Evolutionary conservation across 2,329 filamentous ascomycete genomes (phyloP).

Genomic region (Fusarium mexicanum): DNA sequence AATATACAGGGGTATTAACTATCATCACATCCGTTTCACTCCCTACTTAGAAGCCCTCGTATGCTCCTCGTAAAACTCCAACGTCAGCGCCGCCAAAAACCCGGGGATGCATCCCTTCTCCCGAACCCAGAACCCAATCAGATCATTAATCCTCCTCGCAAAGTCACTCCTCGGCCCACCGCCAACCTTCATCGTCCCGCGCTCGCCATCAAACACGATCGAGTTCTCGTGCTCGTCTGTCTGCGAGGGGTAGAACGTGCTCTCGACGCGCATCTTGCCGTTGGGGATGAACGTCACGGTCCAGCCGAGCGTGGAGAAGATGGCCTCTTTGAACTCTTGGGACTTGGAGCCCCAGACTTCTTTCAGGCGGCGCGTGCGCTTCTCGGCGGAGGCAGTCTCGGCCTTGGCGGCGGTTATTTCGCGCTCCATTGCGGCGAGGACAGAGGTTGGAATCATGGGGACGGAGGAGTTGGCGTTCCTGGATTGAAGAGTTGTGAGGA

Average conservation of each 20-base stretch:
- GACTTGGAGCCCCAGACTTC: slow-evolving; percentile 94
- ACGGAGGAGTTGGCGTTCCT: slow-evolving; percentile 54
- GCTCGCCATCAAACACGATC: slow-evolving; percentile 89
- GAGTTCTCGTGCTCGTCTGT: slow-evolving; percentile 77
- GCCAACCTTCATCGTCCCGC: slow-evolving; percentile 97
- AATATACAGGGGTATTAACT: slow-evolving; percentile 40
- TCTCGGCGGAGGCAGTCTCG: slow-evolving; percentile 78
- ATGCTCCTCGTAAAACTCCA: slow-evolving; percentile 89
- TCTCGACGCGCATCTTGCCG: slow-evolving; percentile 91
- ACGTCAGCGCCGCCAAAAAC: slow-evolving; percentile 87
- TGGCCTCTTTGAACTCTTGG: slow-evolving; percentile 93
- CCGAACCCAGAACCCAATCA: slow-evolving; percentile 96
- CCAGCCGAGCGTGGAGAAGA: slow-evolving; percentile 92
- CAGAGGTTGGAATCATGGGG: slow-evolving; percentile 78
- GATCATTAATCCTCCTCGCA: slow-evolving; percentile 82
- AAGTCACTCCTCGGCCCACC: slow-evolving; percentile 90
- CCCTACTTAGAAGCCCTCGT: slow-evolving; percentile 35
- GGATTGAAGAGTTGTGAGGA: slow-evolving; percentile 75
- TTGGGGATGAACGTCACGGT: slow-evolving; percentile 97
- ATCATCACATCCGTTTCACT: slow-evolving; percentile 32
- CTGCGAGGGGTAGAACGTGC: slow-evolving; percentile 78
- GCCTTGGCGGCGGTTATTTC: slow-evolving; percentile 77
- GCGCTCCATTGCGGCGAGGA: slow-evolving; percentile 78
- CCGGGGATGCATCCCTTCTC: slow-evolving; percentile 94
- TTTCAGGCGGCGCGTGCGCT: slow-evolving; percentile 85